These are phyloP conservation scores for Berkeleyomyces rouxiae DNA, from an alignment of 2,329 filamentous ascomycete species.

Conservation along the genomic window DNA sequence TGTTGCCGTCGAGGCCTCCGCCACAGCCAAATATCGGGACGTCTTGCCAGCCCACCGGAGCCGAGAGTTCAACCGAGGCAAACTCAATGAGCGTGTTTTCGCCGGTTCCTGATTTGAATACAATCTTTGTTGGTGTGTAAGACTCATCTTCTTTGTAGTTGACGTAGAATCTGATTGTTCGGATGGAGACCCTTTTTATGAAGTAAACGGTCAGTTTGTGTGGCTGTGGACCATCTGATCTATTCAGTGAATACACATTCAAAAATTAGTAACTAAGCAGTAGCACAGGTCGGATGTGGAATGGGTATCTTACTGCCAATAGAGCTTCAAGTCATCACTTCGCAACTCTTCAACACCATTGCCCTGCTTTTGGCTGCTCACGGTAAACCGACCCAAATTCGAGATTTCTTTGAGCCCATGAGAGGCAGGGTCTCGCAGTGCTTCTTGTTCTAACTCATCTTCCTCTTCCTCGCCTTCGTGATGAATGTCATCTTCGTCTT, in stretches of 20 bases:
- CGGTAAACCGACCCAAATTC: slow-evolving; percentile 67
- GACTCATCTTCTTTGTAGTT: slow-evolving; percentile 89
- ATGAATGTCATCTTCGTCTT: slow-evolving; percentile 14
- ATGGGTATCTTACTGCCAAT: slow-evolving; percentile 53
- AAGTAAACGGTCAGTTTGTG: slow-evolving; percentile 75
- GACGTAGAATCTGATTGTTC: slow-evolving; percentile 64
- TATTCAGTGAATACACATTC: slow-evolving; percentile 19
- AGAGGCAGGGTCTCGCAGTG: slow-evolving; percentile 35
- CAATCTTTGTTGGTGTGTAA: slow-evolving; percentile 87
- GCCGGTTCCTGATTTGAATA: slow-evolving; percentile 76
- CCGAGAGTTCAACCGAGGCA: slow-evolving; percentile 58
- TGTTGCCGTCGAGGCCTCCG: slow-evolving; percentile 48
- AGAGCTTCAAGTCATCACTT: slow-evolving; percentile 53
- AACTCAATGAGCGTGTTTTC: slow-evolving; percentile 87
- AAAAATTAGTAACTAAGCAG: slow-evolving; percentile 1
- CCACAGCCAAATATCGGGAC: slow-evolving; percentile 44
- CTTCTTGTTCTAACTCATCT: slow-evolving; percentile 21
- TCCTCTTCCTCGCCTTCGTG: slow-evolving; percentile 18
- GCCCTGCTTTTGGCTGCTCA: slow-evolving; percentile 66
- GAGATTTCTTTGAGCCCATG: slow-evolving; percentile 64
- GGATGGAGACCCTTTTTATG: slow-evolving; percentile 64
- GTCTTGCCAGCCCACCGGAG: slow-evolving; percentile 80
- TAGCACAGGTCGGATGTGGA: neutral
- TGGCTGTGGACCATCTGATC: slow-evolving; percentile 70
- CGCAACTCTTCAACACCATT: slow-evolving; percentile 63